These are phyloP conservation scores for Kokia cookei DNA, from an alignment of 441 rosid species.

Conservation along the genomic window DNA sequence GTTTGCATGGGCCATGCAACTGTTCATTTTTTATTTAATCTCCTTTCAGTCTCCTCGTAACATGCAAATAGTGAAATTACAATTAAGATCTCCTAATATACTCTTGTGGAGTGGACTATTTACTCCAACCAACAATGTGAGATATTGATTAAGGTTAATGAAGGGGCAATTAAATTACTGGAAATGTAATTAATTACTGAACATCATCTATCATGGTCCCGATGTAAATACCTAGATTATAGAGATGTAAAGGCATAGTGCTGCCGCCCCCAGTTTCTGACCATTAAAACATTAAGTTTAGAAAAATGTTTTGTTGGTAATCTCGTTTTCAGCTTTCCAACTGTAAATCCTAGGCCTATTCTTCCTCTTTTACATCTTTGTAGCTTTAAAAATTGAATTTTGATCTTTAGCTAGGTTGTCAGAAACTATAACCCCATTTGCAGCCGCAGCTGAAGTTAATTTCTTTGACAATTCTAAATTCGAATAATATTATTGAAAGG, in stretches of 20 bases:
- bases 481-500: too few relatives aligned
- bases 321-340: too few relatives aligned
- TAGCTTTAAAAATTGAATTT: too few relatives aligned
- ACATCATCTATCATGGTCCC: not conserved
- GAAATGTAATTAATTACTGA: not conserved
- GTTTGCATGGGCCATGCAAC: conserved; percentile 11
- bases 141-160: not conserved
- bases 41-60: not conserved
- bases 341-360: too few relatives aligned
- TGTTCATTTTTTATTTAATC: not conserved
- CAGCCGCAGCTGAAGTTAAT: too few relatives aligned
- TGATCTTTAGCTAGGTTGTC: too few relatives aligned
- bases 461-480: too few relatives aligned
- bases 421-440: too few relatives aligned
- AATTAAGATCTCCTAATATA: not conserved
- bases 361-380: too few relatives aligned
- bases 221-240: not conserved
- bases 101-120: not conserved
- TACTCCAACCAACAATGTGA: not conserved
- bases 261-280: not conserved
- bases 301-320: too few relatives aligned
- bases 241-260: not conserved
- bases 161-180: not conserved
- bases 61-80: not conserved
- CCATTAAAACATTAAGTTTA: not conserved